Evolutionary conservation across 2,329 filamentous ascomycete species (phyloP), one percentile per base, ranked within the genome.

Genomic region (Cadophora sp.): DNA sequence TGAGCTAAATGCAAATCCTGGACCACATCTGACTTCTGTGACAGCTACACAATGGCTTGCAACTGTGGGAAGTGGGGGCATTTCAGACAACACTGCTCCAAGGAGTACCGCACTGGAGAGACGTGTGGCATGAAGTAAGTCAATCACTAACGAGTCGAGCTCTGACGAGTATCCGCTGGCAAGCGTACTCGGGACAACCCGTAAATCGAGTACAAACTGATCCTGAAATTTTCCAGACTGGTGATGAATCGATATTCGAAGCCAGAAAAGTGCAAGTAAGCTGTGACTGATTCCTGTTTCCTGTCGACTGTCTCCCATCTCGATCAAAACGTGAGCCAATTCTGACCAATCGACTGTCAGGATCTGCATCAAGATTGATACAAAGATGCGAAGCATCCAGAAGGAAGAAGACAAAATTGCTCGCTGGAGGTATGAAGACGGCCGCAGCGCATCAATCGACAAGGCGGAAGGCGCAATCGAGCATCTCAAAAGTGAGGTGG

Each of bases 1-100:
- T 48, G 43, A 9, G 34, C 12, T 6, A 19, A 43, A 43, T 48
- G 43, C 12, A n/a, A 48, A 3, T 40, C 19, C 11, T n/a, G 22
- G 1, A 26, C 22, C 19, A 37, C 22, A 43, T 26, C 56, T 59
- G 56, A 59, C 56, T 9, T 14, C 22, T 19, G 19, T 43, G 34
- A 24, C 22, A 59, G 56, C 7, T 59, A 59, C 24, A 14, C 12
- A 16, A 97, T 92, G 87, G 81, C 81, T 67, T 98, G 95, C 83
- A 92, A 92, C 77, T 95, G 93, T 86, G 97, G 92, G 91, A 93
- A 94, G 81, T 98, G 94, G 94, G 92, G 93, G 73, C 91, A 91
- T 82, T 97, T 97, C 84, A 90, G 92, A 73, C 88, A 94, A 80
- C 94, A 97, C 79, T 98, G 95, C 86, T 91, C 92, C 80, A 94